Conservation (phyloP, 2,329 filamentous ascomycete genomes). For the Sclerotinia glacialis region DNA sequence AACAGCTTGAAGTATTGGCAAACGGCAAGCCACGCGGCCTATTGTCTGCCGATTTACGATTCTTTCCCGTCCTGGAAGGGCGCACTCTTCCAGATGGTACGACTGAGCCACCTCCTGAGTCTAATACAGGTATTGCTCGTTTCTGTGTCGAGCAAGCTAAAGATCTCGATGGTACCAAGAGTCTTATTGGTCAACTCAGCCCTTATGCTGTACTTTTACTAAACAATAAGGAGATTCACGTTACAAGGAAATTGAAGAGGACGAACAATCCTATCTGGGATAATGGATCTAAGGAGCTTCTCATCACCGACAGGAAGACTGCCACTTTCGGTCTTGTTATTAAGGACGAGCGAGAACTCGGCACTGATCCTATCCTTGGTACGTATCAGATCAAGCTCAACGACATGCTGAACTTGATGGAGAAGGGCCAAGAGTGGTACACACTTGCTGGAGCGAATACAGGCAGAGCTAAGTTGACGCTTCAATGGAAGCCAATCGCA, state of each 20-base stretch:
- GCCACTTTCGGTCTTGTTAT: conserved; percentile 88
- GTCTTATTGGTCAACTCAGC: conserved; percentile 84
- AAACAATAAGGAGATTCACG: conserved; percentile 87
- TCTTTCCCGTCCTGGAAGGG: conserved; percentile 87
- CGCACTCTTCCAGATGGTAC: conserved; percentile 72
- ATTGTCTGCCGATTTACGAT: conserved; percentile 78
- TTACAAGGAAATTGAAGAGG: conserved; percentile 88
- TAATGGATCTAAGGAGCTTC: conserved; percentile 86
- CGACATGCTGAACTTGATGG: conserved; percentile 86
- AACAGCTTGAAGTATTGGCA: conserved; percentile 77
- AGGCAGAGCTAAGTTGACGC: conserved; percentile 83
- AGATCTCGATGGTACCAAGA: conserved; percentile 89
- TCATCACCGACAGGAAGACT: conserved; percentile 89
- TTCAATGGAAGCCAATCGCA: conserved; percentile 94
- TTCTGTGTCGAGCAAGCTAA: conserved; percentile 96
- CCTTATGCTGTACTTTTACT: conserved; percentile 86
- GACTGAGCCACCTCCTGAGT: conserved; percentile 76
- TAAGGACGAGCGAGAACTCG: conserved; percentile 90
- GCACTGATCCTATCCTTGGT: conserved; percentile 78
- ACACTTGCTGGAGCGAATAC: conserved; percentile 76
- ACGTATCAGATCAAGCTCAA: conserved; percentile 94
- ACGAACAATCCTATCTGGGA: conserved; percentile 98
- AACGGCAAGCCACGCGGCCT: conserved; percentile 82
- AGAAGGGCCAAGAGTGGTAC: conserved; percentile 95
- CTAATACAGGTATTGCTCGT: conserved; percentile 88